Evolutionary conservation across 2,329 filamentous ascomycete genomes (phyloP), one percentile per base, ranked within the genome.

Genomic region (Colletotrichum karsti): DNA sequence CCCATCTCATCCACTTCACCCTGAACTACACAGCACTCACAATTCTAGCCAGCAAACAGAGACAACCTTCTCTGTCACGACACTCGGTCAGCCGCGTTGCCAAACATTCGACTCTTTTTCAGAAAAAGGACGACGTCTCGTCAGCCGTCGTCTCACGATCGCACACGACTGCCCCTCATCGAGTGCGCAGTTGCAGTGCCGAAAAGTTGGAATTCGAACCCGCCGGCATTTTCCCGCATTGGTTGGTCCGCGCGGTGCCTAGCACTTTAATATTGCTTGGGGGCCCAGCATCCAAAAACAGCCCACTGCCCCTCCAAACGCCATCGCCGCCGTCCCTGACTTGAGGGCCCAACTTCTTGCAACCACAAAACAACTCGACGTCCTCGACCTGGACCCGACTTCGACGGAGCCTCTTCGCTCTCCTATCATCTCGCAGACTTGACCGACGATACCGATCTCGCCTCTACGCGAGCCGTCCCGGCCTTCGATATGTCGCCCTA

Each of bases 401-500:
- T 48, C 8, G 46, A 67, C 53, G 53, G 53, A 64, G 44, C 37
- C 53, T 18, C 24, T 46, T 67, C 53, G 64, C 46, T 59, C 53
- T 46, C 39, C 46, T 48, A 28, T 33, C 53, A 37, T 33, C 20
- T 53, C 39, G 30, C 54, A 35, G 30, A 39, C 39, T n/a, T 54
- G 44, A 46, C 24, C 39, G n/a, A 33, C 55, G 33, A 56, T 39
- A 30, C 22, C 64, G 44, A 44, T 26, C 4, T 64, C 44, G 44
- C 37, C 39, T n/a, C 18, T 18, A 8, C 46, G 8, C 30, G 12
- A 53, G 53, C 60, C 60, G 61, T 55, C 72, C 39, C 44, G 63
- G 55, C 42, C 28, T 35, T 20, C 46, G 62, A 44, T 62, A 94
- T 94, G 92, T 90, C 93, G 78, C 87, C 85, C 78, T 94, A 90